Percentiles rank a stretch among this genome's conserved stretches.
phyloP scores from a whole-genome alignment of 345 rosid genomes.

The Adansonia digitata region DNA sequence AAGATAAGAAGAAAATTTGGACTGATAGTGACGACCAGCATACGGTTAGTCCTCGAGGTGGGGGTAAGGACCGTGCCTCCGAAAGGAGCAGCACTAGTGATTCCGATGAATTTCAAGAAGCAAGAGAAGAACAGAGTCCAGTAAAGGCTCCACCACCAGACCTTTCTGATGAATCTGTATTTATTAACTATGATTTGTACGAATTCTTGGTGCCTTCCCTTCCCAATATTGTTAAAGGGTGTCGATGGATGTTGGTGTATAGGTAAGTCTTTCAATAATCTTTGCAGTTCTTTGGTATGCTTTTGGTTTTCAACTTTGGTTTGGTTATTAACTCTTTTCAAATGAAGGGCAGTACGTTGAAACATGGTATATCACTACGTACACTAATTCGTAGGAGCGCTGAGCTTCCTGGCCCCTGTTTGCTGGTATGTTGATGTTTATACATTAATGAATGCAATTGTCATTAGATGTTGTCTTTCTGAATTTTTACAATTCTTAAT shows the following conservation, averaged over 20 bases:
- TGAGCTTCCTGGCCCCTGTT: conserved; percentile 73
- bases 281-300: background rate
- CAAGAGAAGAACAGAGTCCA: conserved; percentile 32
- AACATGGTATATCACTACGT: conserved; percentile 92
- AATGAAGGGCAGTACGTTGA: conserved; percentile 98
- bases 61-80: conserved; percentile 13
- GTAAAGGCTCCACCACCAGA: conserved; percentile 32
- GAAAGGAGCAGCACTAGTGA: conserved; percentile 36
- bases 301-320: conserved; percentile 24
- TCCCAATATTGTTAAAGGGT: conserved; percentile 83
- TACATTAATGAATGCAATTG: background rate
- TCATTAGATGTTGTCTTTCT: background rate
- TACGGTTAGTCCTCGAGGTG: conserved; percentile 8
- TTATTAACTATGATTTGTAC: conserved; percentile 55
- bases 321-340: conserved; percentile 33
- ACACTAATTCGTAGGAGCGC: conserved; percentile 82
- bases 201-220: conserved; percentile 73
- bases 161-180: conserved; percentile 54
- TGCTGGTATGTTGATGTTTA: conserved; percentile 48
- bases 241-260: conserved; percentile 80
- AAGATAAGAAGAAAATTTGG: conserved; percentile 10
- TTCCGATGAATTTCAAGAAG: conserved; percentile 43
- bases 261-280: conserved; percentile 45
- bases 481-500: background rate
- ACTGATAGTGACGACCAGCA: conserved; percentile 13